Evolutionary conservation across 192 early-diverging fungal genomes (phyloP), one percentile per base, ranked within the genome.

Genomic region (Cladochytrium replicatum): DNA sequence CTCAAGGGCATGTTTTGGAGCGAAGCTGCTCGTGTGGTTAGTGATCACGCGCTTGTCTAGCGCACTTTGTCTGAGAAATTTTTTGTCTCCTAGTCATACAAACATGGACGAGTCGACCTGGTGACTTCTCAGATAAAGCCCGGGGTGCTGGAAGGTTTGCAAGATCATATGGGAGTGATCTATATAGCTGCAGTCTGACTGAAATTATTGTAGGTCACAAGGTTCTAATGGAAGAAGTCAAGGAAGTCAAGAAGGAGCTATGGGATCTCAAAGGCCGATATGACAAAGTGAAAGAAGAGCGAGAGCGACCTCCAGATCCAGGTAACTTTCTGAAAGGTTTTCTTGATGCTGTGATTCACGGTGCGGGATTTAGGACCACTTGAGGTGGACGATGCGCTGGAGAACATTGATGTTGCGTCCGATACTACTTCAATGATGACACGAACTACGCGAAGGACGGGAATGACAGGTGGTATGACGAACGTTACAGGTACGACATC

Each of bases 391-490:
- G 55, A 55, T 11, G 8, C 67, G 17, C 53, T 88, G n/a, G 86
- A 93, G 46, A 83, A 89, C 57, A 72, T 94, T 8, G 94, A 98
- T 57, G 80, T 92, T 69, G 82, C 92, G 71, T 93, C 92, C 0
- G 94, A 98, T 57, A 93, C 94, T 4, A 85, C 87, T 2, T 91
- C 89, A 3, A 90, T 94, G 88, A 92, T 87, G 53, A 77, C 81
- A 41, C 84, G 55, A 2, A 41, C 87, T 51, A 93, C 85, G 38
- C 77, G 82, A 7, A 84, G 84, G 47, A 88, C 88, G 4, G 68
- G 57, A 4, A 75, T 81, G 6, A 71, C 76, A 28, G 77, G 75
- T 3, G 42, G 55, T 6, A 42, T 32, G 19, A 48, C 70, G 1
- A 24, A 29, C 5, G 7, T 39, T 6, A 68, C 57, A 2, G 32